phyloP scores from a whole-genome alignment of 108 stramenopile genomes.

The Mediolabrus comicus region DNA sequence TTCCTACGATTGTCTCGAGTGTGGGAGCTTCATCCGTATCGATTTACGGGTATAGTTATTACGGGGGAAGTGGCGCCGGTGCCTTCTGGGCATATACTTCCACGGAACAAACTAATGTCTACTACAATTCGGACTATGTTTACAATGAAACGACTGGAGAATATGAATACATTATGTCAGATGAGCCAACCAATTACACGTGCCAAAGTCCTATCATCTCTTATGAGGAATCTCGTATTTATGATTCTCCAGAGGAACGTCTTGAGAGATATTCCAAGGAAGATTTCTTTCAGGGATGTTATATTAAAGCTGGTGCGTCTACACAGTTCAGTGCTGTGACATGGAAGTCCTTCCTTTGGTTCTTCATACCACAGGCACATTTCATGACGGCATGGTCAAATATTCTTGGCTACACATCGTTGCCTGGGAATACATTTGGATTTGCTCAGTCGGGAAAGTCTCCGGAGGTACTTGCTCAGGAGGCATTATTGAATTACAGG shows the following conservation, averaged over 20 bases:
- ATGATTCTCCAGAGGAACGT: slow-evolving; percentile 25
- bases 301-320: slow-evolving; percentile 17
- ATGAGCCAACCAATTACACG: background rate
- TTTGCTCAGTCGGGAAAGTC: slow-evolving; percentile 34
- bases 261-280: slow-evolving; percentile 26
- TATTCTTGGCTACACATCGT: slow-evolving; percentile 56
- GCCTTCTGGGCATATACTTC: slow-evolving; percentile 31
- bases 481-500: slow-evolving; percentile 18
- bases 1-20: slow-evolving; percentile 18
- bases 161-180: background rate
- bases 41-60: no score
- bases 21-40: background rate
- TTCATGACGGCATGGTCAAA: slow-evolving; percentile 46
- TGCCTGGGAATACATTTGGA: slow-evolving; percentile 48
- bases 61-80: background rate
- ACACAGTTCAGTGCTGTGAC: background rate
- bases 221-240: slow-evolving; percentile 18
- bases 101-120: background rate
- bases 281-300: slow-evolving; percentile 46
- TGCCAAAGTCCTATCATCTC: slow-evolving; percentile 39
- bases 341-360: slow-evolving; percentile 34
- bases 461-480: slow-evolving; percentile 42
- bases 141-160: slow-evolving; percentile 9
- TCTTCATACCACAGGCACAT: slow-evolving; percentile 50
- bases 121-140: background rate